A percentile compares a stretch with the other conserved stretches of the same genome.
Conservation (phyloP, 345 rosid genomes). For the Corymbia maculata region DNA sequence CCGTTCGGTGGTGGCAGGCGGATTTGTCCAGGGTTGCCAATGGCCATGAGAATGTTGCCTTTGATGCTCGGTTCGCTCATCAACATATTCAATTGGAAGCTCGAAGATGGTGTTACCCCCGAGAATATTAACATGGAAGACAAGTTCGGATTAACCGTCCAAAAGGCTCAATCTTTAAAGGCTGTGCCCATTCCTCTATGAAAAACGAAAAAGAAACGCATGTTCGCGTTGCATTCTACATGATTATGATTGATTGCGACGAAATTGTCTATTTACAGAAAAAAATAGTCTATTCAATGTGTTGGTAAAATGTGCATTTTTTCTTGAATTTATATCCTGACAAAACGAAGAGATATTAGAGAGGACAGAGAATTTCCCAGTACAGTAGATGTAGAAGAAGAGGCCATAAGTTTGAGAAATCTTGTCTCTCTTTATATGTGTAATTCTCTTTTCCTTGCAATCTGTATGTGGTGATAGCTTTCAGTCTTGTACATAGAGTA, state of each 20-base stretch:
- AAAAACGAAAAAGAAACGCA: neutral
- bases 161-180: neutral
- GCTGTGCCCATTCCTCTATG: neutral
- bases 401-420: neutral
- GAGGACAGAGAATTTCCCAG: constrained; percentile 20
- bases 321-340: neutral
- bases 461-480: constrained; percentile 2
- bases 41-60: neutral
- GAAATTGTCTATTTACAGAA: neutral
- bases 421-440: constrained; percentile 33
- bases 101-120: neutral
- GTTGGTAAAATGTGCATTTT: neutral
- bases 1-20: neutral
- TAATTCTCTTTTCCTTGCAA: constrained; percentile 15
- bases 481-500: neutral
- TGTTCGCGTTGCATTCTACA: neutral
- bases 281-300: neutral
- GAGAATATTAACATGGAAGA: neutral
- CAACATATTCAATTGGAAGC: neutral
- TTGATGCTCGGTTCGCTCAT: neutral
- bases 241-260: neutral
- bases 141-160: neutral
- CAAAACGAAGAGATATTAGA: neutral
- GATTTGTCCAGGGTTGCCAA: neutral
- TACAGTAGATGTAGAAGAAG: too few relatives aligned